Percentiles rank a stretch among this genome's conserved stretches.
These are phyloP conservation scores for Allomyces macrogynus DNA, from an alignment of 192 early-diverging fungal genomes.

Conservation along the genomic window DNA sequence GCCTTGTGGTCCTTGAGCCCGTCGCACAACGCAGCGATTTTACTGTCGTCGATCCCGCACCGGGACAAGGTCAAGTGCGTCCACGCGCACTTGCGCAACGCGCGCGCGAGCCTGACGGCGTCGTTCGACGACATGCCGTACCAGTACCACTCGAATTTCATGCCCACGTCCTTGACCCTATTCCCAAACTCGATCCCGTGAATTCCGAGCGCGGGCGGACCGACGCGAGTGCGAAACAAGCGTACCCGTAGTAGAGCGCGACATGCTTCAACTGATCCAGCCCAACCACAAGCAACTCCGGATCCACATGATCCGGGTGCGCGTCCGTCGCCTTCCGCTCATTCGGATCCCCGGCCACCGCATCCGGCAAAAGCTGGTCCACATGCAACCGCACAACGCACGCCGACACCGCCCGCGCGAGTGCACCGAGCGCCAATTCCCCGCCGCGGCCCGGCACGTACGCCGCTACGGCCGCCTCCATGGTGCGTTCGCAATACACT, in stretches of 20 bases:
- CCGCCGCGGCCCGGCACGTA: background rate
- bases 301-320: background rate
- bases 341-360: background rate
- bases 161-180: background rate
- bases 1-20: background rate
- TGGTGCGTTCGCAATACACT: background rate
- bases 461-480: background rate
- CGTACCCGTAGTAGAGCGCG: background rate
- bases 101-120: background rate
- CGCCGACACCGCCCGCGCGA: background rate
- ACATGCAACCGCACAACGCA: background rate
- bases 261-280: background rate
- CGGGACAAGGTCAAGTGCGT: background rate
- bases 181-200: background rate
- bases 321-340: background rate
- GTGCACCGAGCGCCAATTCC: background rate
- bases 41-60: background rate
- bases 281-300: background rate
- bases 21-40: background rate
- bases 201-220: too few species aligned
- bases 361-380: background rate
- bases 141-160: background rate
- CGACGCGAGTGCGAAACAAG: background rate
- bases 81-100: background rate
- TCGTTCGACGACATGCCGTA: background rate